Base-by-base conservation (phyloP, 768 basidiomycete species). In the Mycena galericulata region DNA sequence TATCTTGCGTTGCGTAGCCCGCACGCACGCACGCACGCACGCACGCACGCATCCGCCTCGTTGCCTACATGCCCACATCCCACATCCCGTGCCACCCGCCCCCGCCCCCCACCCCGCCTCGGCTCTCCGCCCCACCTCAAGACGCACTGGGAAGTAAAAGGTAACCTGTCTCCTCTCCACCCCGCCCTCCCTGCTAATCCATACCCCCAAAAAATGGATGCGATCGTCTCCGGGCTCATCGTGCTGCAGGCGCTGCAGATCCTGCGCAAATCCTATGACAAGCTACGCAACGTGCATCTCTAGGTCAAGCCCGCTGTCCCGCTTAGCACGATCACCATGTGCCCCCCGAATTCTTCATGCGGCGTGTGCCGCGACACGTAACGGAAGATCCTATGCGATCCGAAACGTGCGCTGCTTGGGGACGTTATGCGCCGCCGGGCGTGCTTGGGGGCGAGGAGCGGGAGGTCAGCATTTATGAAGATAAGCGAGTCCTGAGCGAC, bases 141-240 rank as follows among this genome's bases (percentile, higher is more conserved):
- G 83, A 98, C 95, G 1, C 88, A 96, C 18, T 99, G 97, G 94
- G 92, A 98, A 77, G 91, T 99, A 55, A 99, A 99, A 88, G 96
- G 96, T 94, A 58, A 45, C 79, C 72, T 6, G 26, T 1, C n/a
- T n/a, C 26, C 34, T 27, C 51, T 56, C 26, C 46, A 41, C 27
- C 12, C 12, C 43, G 10, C 26, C 14, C 20, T 15, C 27, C 14
- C 4, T 18, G 55, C 55, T 38, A 29, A 58, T 27, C 11, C 41
- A 30, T 18, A n/a, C 43, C 6, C 32, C 26, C 41, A 24, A 97
- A 97, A 98, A 80, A 99, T 98, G 95, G 98, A 99, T 77, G 98
- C 98, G 12, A 94, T 99, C 78, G 90, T 99, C 72, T 93, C 98
- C 0, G 98, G 97, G 0, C 83, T 97, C 41, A 96, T 99, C 75